Conservation (phyloP, 164 flowering plant genomes). For the Kingdonia uniflora region DNA sequence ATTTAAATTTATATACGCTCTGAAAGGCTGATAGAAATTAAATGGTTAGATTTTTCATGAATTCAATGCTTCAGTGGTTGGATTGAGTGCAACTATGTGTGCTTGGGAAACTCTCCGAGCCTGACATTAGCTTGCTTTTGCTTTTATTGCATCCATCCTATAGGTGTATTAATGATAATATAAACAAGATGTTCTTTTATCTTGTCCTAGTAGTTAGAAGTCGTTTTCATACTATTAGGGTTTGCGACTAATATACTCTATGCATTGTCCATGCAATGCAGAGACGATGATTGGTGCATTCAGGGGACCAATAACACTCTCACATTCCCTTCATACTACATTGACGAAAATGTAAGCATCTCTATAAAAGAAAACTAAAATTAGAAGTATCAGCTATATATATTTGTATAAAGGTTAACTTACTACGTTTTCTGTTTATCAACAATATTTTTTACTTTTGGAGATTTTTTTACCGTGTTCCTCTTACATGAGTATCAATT, state of each 20-base stretch:
- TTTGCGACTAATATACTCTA: slow-evolving; percentile 5
- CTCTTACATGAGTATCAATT: slow-evolving; percentile 13
- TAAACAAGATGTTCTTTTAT: too few species aligned
- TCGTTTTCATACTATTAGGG: neutral
- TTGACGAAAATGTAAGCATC: slow-evolving; percentile 89
- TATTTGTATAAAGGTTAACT: neutral
- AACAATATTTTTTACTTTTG: neutral
- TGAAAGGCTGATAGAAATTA: too few species aligned
- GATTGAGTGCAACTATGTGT: too few species aligned
- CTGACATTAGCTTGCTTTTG: too few species aligned
- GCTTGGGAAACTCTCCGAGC: too few species aligned
- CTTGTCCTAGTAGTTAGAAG: too few species aligned
- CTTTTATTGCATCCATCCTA: too few species aligned
- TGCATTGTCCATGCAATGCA: slow-evolving; percentile 28
- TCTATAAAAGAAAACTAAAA: neutral
- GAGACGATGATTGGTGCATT: slow-evolving; percentile 88
- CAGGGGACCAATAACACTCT: slow-evolving; percentile 73
- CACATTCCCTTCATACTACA: slow-evolving; percentile 94
- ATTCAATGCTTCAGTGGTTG: too few species aligned
- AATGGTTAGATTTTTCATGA: too few species aligned
- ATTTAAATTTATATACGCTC: too few species aligned
- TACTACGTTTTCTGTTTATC: too few species aligned
- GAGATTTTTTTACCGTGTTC: slow-evolving; percentile 5
- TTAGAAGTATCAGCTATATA: slow-evolving; percentile 1
- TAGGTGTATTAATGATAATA: too few species aligned